Conservation (phyloP, 345 rosid genomes). For the Eucalyptus polyanthemos region DNA sequence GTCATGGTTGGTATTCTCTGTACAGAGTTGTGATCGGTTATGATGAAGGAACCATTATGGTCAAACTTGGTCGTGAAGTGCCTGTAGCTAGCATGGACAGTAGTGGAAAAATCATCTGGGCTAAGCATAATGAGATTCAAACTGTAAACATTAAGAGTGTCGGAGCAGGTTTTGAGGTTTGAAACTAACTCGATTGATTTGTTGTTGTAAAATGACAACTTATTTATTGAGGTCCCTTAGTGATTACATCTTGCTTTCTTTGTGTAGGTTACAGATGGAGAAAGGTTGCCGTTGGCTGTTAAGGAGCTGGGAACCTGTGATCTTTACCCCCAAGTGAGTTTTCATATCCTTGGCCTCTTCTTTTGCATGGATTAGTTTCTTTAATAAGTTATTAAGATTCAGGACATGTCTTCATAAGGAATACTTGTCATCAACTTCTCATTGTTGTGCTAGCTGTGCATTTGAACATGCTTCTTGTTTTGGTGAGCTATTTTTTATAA, state of each 20-base stretch:
- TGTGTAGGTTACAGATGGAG: conserved; percentile 89
- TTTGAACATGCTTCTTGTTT: background rate
- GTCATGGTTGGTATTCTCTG: background rate
- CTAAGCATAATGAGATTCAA: conserved; percentile 99
- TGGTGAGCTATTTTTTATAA: background rate
- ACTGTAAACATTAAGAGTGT: conserved; percentile 96
- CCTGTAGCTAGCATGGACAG: conserved; percentile 99
- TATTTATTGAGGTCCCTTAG: background rate
- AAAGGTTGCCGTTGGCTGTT: conserved; percentile 93
- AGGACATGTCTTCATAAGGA: background rate
- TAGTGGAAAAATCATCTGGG: conserved; percentile 99
- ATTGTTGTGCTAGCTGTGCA: background rate
- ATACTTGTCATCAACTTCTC: background rate
- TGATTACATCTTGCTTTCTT: background rate
- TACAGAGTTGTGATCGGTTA: conserved; percentile 94
- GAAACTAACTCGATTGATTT: background rate
- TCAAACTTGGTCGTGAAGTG: conserved; percentile 93
- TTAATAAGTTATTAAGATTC: background rate
- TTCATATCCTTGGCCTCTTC: background rate
- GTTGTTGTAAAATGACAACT: background rate
- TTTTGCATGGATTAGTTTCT: background rate
- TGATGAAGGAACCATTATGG: conserved; percentile 99
- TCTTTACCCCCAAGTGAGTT: conserved; percentile 97
- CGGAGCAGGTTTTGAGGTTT: conserved; percentile 94
- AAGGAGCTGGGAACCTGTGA: conserved; percentile 99